Evolutionary conservation across 2,329 filamentous ascomycete species (phyloP).

Genomic region (Arthrinium puccinioides): DNA sequence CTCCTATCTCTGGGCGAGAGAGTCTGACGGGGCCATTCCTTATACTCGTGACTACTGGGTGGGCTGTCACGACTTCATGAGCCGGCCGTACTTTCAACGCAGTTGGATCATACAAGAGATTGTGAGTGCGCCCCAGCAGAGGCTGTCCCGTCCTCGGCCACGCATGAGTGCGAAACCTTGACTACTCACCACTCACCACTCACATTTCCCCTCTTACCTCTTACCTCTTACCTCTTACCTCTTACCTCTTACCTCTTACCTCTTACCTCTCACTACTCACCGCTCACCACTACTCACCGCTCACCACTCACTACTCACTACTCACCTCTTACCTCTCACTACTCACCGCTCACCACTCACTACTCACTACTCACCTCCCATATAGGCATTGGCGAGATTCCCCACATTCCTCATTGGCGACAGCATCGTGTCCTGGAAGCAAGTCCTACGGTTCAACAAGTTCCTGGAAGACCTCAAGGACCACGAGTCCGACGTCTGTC

Average conservation of each 20-base stretch:
- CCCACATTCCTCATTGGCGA: constrained; percentile 24
- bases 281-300: too few species aligned
- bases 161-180: too few species aligned
- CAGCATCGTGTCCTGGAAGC: constrained; percentile 27
- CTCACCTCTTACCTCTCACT: too few species aligned
- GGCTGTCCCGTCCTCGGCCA: too few species aligned
- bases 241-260: too few species aligned
- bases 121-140: constrained; percentile 9
- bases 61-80: constrained; percentile 21
- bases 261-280: too few species aligned
- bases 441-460: constrained; percentile 25
- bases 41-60: constrained; percentile 13
- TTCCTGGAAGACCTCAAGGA: constrained; percentile 28
- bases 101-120: constrained; percentile 30
- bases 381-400: constrained; percentile 17
- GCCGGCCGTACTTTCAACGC: constrained; percentile 25
- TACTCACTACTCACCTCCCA: too few species aligned
- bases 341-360: too few species aligned
- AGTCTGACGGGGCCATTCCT: constrained; percentile 10
- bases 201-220: too few species aligned
- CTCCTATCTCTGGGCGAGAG: constrained; percentile 16
- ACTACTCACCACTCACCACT: too few species aligned
- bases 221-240: too few species aligned
- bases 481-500: constrained; percentile 22
- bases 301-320: too few species aligned